Base-by-base conservation (phyloP, 345 rosid genomes). In the Gynandropsis gynandra region DNA sequence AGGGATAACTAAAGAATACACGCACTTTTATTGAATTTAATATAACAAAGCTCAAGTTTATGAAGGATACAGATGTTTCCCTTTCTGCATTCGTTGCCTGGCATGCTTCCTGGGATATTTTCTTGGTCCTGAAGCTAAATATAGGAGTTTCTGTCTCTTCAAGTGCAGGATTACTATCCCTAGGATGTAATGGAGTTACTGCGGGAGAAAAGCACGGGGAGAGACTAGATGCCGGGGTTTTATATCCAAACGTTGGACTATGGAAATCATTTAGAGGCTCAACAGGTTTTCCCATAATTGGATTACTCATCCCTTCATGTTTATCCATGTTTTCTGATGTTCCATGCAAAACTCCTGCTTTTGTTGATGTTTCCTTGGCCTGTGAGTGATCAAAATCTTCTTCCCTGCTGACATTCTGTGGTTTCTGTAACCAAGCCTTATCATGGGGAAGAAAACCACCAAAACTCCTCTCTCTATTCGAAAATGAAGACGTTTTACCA, bases 161-260 rank as follows among this genome's bases (percentile, higher is more conserved):
- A 45, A 54, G 61, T 14, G 50, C 55, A 52, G 74, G 80, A 52
- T 64, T 72, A 63, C 59, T 18, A 56, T 60, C 66, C 54, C 52
- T 68, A 16, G 72, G 72, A 47, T 69, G 62, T 41, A 37, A 41
- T 43, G 46, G 74, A 17, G 65, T 71, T 54, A 69, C 62, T 70
- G 73, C 72, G 14, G 77, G 83, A 43, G 66, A 62, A 59, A 70
- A 54, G 65, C 70, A 59, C 12, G 63, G 74, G 17, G 73, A 73
- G 57, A 74, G 66, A 39, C 67, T 80, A n/a, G 32, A 54, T 31
- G 42, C 54, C 35, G 85, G 85, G 16, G 72, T 68, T 66, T 44
- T 58, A 48, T 70, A 59, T 52, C 72, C 76, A 54, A 83, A 71
- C 16, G 92, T 78, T 62, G 87, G 97, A 74, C 94, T 81, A 53